These are phyloP conservation scores for Annulohypoxylon bovei DNA, from an alignment of 495 filamentous ascomycete genomes.

Conservation along the genomic window DNA sequence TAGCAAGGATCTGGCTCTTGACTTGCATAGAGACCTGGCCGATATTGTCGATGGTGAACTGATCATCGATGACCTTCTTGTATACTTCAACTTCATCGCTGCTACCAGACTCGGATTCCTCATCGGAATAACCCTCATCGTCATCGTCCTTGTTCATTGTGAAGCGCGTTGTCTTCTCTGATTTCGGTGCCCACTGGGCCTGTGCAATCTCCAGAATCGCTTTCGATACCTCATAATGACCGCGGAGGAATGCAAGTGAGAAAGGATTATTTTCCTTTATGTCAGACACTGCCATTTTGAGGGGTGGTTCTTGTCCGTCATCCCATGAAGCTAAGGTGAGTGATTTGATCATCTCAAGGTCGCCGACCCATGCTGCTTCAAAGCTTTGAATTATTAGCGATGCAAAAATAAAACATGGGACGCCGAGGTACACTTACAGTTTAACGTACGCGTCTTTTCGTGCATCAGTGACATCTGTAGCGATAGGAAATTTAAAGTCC, in stretches of 20 bases:
- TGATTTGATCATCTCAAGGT: constrained; percentile 66
- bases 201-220: constrained; percentile 71
- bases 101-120: constrained; percentile 45
- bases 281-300: constrained; percentile 70
- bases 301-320: constrained; percentile 60
- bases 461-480: constrained; percentile 61
- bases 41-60: constrained; percentile 76
- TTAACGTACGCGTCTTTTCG: constrained; percentile 66
- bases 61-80: constrained; percentile 62
- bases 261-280: constrained; percentile 60
- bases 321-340: constrained; percentile 58
- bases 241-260: constrained; percentile 69
- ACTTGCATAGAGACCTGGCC: constrained; percentile 70
- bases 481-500: constrained; percentile 56
- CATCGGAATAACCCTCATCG: constrained; percentile 16
- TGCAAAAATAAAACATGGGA: background rate
- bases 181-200: constrained; percentile 68
- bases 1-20: constrained; percentile 65
- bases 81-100: constrained; percentile 58
- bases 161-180: constrained; percentile 58
- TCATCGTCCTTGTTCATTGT: constrained; percentile 51
- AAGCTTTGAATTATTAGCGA: constrained; percentile 59
- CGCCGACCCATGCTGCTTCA: constrained; percentile 74
- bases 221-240: constrained; percentile 68
- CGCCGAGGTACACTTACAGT: constrained; percentile 47